Evolutionary conservation across 2,329 filamentous ascomycete species (phyloP), one percentile per base, ranked within the genome.

Genomic region (Colletotrichum tofieldiae): DNA sequence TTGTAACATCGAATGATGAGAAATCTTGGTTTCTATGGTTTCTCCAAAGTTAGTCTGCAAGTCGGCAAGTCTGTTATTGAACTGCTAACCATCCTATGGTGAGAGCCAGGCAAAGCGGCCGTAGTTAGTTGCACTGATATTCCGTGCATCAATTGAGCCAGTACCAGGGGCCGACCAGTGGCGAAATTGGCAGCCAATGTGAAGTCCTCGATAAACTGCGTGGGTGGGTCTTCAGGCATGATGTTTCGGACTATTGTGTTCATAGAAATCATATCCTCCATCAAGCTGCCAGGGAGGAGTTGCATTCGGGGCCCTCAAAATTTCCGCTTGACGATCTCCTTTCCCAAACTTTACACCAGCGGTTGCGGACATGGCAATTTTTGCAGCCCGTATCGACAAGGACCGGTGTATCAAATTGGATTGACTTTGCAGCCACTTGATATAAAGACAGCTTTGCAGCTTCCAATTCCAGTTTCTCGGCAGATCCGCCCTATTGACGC

Each of bases 271-370:
- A 6, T 9, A 26, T 32, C n/a, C 39, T 64, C 45, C 7, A 39
- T 12, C 41, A 23, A 23, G 3, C 23, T 41, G 32, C 51, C 26
- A 32, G 51, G 43, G n/a, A 52, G 20, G 16, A 59, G 43, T 52
- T 20, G 65, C 29, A 52, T 59, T 63, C 45, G 51, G 65, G n/a
- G 32, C 35, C 58, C 43, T 41, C 39, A 18, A 47, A 58, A 43
- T 64, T 64, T 56, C 58, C 65, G 41, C 26, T 29, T 26, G 29
- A 59, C 37, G 37, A 54, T 45, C 47, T 54, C 26, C 12, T 32
- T 65, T 58, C 39, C 23, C 5, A 52, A 45, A 16, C 26, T 35
- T 11, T 12, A 12, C 26, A 41, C 6, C 3, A 32, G n/a, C 9
- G 5, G 37, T 3, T 35, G 23, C 66, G 20, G 52, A 59, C 52